Evolutionary conservation across 768 basidiomycete genomes (phyloP).

Genomic region (Lactarius hengduanensis): DNA sequence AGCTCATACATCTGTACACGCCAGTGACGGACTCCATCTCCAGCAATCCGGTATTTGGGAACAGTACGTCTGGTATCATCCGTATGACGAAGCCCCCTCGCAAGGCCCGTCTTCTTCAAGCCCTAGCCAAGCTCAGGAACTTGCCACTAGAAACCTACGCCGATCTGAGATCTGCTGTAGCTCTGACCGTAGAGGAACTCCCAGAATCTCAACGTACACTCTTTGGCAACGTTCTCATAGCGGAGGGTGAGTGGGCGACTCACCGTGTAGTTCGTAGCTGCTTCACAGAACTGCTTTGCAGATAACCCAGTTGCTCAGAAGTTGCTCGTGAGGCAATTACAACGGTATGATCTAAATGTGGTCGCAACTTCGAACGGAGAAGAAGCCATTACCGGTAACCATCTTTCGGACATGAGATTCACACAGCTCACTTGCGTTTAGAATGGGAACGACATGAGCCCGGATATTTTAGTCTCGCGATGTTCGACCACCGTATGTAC

Average conservation of each 20-base stretch:
- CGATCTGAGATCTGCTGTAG: slow-evolving; percentile 38
- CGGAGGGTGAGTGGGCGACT: slow-evolving; percentile 51
- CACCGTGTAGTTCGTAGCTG: background rate
- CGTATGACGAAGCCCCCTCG: slow-evolving; percentile 74
- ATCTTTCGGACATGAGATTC: background rate
- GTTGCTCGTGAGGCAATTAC: slow-evolving; percentile 63
- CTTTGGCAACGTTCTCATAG: slow-evolving; percentile 66
- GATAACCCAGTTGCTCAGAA: slow-evolving; percentile 73
- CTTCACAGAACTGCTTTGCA: slow-evolving; percentile 31
- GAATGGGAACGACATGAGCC: slow-evolving; percentile 70
- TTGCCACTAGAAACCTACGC: slow-evolving; percentile 46
- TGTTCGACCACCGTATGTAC: slow-evolving; percentile 68
- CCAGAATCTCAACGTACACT: slow-evolving; percentile 52
- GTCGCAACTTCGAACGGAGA: slow-evolving; percentile 64
- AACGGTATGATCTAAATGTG: slow-evolving; percentile 59
- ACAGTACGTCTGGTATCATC: slow-evolving; percentile 52
- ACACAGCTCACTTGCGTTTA: slow-evolving; percentile 30
- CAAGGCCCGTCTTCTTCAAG: slow-evolving; percentile 56
- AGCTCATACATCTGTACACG: slow-evolving; percentile 70
- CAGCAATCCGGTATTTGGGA: slow-evolving; percentile 52
- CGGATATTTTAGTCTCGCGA: slow-evolving; percentile 64
- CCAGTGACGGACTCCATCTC: slow-evolving; percentile 58
- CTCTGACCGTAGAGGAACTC: slow-evolving; percentile 47
- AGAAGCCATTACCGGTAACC: slow-evolving; percentile 57
- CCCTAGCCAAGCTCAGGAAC: slow-evolving; percentile 58